phyloP scores from a whole-genome alignment of 176 grass and related monocot species.

The Poa annua region DNA sequence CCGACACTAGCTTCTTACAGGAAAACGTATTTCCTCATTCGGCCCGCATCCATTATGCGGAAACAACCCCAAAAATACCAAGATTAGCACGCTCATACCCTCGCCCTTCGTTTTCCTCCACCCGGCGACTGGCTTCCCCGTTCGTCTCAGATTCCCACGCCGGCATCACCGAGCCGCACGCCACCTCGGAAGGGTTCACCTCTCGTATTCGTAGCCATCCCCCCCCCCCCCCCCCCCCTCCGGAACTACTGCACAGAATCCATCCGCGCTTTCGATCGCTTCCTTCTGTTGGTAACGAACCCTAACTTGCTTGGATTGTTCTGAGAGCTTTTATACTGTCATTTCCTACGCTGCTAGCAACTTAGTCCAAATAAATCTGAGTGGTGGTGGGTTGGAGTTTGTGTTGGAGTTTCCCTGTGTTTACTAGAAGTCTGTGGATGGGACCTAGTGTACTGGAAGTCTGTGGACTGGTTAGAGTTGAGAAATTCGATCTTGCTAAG shows the following conservation, averaged over 20 bases:
- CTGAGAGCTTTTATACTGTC: neutral
- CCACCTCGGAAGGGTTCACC: neutral
- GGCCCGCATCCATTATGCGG: neutral
- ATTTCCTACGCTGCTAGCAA: neutral
- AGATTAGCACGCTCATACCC: neutral
- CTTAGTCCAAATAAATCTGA: too few species aligned
- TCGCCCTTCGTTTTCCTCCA: neutral
- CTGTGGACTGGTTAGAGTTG: neutral
- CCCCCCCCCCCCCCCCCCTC: too few species aligned
- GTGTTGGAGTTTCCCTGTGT: neutral
- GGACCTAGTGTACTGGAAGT: neutral
- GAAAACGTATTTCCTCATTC: too few species aligned
- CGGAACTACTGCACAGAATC: neutral
- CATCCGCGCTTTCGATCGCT: neutral
- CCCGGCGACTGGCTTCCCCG: neutral
- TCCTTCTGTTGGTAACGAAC: slow-evolving; percentile 17
- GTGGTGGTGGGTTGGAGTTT: neutral
- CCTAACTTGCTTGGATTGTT: neutral
- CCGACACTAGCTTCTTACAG: too few species aligned
- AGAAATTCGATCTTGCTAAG: neutral
- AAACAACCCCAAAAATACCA: neutral
- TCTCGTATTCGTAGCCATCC: neutral
- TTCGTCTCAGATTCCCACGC: neutral
- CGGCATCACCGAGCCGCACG: neutral
- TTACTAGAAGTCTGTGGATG: neutral